A percentile compares a stretch with the other conserved stretches of the same genome.
These are phyloP conservation scores for Auriculariales sp. DNA, from an alignment of 768 basidiomycete genomes.

Conservation along the genomic window DNA sequence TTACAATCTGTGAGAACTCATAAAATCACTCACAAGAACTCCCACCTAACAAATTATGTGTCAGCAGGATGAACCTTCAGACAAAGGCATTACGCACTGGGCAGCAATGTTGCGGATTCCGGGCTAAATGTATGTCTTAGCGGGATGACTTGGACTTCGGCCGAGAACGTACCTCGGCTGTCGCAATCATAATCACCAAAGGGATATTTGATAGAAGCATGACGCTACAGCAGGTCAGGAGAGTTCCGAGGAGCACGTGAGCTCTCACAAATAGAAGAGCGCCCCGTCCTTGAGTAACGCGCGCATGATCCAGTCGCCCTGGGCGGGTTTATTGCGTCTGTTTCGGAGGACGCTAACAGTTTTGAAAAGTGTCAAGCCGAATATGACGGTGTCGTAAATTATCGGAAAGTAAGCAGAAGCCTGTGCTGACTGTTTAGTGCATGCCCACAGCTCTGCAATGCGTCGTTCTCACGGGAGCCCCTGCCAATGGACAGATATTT, in stretches of 20 bases:
- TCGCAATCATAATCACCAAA: conserved; percentile 24
- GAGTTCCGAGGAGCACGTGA: neutral
- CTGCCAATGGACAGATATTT: no score
- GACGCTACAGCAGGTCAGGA: conserved; percentile 13
- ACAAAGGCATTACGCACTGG: conserved; percentile 14
- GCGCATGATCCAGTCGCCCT: conserved; percentile 6
- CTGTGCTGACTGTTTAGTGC: conserved; percentile 15
- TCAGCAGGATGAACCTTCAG: neutral
- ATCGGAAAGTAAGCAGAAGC: conserved; percentile 28
- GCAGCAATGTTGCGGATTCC: conserved; percentile 23
- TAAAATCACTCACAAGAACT: conserved; percentile 24
- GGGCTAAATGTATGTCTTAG: neutral
- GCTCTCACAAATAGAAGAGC: conserved; percentile 22
- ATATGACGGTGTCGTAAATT: conserved; percentile 22
- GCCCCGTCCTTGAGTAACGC: conserved; percentile 19
- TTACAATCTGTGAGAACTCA: neutral
- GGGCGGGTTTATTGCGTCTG: conserved; percentile 7
- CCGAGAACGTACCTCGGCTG: conserved; percentile 10
- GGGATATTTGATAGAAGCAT: conserved; percentile 24
- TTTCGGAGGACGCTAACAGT: conserved; percentile 14
- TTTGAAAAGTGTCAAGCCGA: conserved; percentile 18
- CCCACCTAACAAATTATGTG: conserved; percentile 11
- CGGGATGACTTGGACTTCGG: neutral
- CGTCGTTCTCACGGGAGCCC: no score
- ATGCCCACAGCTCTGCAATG: no score